These are phyloP conservation scores for Trichoderma sp. DNA, from an alignment of 2,329 filamentous ascomycete species.

Conservation along the genomic window DNA sequence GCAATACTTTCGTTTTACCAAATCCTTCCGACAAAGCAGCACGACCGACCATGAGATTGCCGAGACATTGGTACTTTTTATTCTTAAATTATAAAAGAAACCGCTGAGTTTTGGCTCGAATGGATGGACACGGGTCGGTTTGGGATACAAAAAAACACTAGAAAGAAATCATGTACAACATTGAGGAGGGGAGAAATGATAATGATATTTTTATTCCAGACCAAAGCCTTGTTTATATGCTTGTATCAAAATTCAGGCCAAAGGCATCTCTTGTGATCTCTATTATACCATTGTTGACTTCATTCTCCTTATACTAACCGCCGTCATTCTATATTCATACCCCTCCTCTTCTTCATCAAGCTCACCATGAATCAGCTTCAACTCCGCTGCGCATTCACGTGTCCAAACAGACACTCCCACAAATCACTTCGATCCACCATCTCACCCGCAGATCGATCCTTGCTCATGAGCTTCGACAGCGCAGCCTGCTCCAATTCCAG, in stretches of 20 bases:
- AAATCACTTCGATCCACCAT: constrained; percentile 75
- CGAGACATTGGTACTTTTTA: neutral
- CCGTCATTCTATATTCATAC: neutral
- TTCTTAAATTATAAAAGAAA: neutral
- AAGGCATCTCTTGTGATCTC: neutral
- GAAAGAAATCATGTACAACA: constrained; percentile 11
- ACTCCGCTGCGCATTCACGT: constrained; percentile 38
- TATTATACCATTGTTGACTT: neutral
- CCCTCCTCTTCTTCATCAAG: neutral
- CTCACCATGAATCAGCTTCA: neutral
- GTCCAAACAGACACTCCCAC: constrained; percentile 86
- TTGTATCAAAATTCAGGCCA: neutral
- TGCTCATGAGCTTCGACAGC: constrained; percentile 69
- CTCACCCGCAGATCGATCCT: constrained; percentile 73
- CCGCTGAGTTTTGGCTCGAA: neutral
- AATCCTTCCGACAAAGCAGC: neutral
- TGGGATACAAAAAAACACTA: neutral
- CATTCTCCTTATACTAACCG: neutral
- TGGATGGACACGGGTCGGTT: neutral
- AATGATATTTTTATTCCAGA: neutral
- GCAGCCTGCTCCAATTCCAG: constrained; percentile 75
- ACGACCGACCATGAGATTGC: neutral
- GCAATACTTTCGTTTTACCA: neutral
- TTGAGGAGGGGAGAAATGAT: neutral
- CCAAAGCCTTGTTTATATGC: neutral